Evolutionary conservation across 257 asterid genomes (phyloP), one percentile per base, ranked within the genome.

Genomic region (Marsdenia floribunda): DNA sequence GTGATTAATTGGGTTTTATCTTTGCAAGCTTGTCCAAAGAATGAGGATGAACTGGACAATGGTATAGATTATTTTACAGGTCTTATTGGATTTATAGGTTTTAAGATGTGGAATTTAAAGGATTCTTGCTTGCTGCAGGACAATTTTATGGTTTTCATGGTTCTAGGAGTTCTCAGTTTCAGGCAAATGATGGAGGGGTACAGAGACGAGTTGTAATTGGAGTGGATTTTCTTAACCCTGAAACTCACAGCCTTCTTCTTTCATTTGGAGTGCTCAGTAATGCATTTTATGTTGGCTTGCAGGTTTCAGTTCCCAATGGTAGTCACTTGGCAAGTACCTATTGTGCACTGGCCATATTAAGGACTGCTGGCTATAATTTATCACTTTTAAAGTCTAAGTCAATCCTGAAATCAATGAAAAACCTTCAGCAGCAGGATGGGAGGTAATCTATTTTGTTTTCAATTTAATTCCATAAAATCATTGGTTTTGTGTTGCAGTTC

Each of bases 301-400:
- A 92, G 99, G 87, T 61, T 63, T 58, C 78, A 47, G 73, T 81
- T 67, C 90, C 83, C 14, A 92, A 92, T 74, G 97, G 93, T 55
- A 92, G 98, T 87, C 99, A 95, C 82, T 82, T 95, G 80, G 99
- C 99, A 52, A 90, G 97, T 88, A 92, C 98, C 2, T 95, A 95
- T 72, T 90, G 97, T 26, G 99, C 97, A 0, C 84, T 92, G 59
- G 89, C 91, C 75, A 90, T 90, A 82, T 79, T 95, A 75, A 89
- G 86, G 91, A 92, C 91, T 42, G 84, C 89, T 76, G 97, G 92
- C 79, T 87, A 88, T 87, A 96, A 95, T 73, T 78, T 92, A 38
- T 86, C 96, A 9, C 91, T 83, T 70, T 35, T 92, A 47, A 83
- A 89, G 79, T 81, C 88, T 79, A 83, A 81, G 44, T 53, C 87